Evolutionary conservation across 2,329 filamentous ascomycete species (phyloP).

Genomic region (Aspergillus clavatus): DNA sequence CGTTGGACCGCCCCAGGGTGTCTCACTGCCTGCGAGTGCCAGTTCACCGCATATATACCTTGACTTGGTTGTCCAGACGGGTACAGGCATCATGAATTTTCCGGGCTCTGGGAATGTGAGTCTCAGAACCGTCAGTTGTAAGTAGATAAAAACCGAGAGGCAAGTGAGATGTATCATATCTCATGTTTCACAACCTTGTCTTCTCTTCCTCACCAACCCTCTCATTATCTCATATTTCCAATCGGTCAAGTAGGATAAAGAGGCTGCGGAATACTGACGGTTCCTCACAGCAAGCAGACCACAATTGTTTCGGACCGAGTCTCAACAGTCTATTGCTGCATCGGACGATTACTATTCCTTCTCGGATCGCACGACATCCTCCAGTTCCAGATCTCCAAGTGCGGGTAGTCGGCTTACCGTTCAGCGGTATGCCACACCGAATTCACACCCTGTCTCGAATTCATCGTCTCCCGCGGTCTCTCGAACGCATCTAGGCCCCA

Average conservation of each 20-base stretch:
- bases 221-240: neutral
- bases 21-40: constrained; percentile 14
- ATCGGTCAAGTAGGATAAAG: neutral
- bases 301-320: constrained; percentile 40
- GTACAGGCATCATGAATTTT: constrained; percentile 23
- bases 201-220: neutral
- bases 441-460: constrained; percentile 32
- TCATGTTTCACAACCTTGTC: no score
- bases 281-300: constrained; percentile 38
- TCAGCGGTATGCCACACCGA: constrained; percentile 43
- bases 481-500: constrained; percentile 21
- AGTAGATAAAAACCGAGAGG: constrained; percentile 12
- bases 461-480: constrained; percentile 28
- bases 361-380: constrained; percentile 34
- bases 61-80: constrained; percentile 5
- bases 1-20: constrained; percentile 14
- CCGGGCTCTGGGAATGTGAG: constrained; percentile 21
- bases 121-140: constrained; percentile 39
- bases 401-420: constrained; percentile 35
- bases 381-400: constrained; percentile 29
- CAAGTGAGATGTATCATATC: neutral
- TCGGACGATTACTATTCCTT: constrained; percentile 49
- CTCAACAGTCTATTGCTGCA: constrained; percentile 45
- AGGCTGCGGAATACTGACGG: constrained; percentile 1
- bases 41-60: constrained; percentile 15